Evolutionary conservation across 257 asterid genomes (phyloP), one percentile per base, ranked within the genome.

Genomic region (Solanum medicagineum): DNA sequence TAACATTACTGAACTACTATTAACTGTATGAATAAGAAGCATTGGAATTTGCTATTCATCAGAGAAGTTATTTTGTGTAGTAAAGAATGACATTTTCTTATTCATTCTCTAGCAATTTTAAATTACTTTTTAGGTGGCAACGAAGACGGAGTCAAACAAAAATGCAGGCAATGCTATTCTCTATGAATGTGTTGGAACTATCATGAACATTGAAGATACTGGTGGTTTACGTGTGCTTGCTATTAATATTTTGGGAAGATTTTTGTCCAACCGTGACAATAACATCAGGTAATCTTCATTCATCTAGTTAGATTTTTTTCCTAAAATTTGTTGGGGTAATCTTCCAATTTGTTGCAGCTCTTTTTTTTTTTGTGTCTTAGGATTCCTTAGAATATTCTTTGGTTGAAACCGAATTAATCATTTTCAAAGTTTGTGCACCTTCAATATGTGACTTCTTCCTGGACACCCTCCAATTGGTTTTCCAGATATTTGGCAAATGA

Each of bases 231-330:
- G 98, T 86, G 98, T 95, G 55, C 98, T 97, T 85, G 99, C 98
- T 77, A 94, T 97, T 89, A 97, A 97, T 91, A 97, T 97, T 85
- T 87, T 97, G 94, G 99, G 99, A 86, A 95, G 96, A 88, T 97
- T 97, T 91, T 91, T 97, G 95, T 97, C 99, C 87, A 94, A 97
- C 88, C 98, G 98, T 66, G 99, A 97, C 90, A 97, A 97, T 91
- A 97, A 97, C 90, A 94, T 92, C 89, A 92, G 99, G 99, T 95
- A 77, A 65, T 77, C 77, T 81, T 74, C 83, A 51, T 83, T 83
- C 47, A 51, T 68, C 80, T 68, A 53, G 83, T 79, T 53, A 51
- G 26, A 79, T 51, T 53, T 53, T 53, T 6, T 79, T 51, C 29
- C 47, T 19, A 79, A 53, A 15, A 24, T 79, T 26, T 51, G 16